phyloP scores from a whole-genome alignment of 2,329 filamentous ascomycete species.

The Neopestalotiopsis clavispora region DNA sequence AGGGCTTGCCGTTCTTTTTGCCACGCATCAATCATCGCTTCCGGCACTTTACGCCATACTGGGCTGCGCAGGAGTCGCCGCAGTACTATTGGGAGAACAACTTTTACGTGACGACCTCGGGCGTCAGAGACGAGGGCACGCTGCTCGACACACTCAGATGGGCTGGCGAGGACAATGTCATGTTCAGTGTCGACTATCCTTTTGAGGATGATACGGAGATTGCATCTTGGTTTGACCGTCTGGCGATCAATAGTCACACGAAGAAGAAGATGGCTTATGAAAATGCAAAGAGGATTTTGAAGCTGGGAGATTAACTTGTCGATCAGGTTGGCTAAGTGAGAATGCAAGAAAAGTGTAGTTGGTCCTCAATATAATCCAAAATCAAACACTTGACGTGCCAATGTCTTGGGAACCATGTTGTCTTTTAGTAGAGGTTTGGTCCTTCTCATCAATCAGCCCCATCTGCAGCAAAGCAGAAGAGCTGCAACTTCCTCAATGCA shows the following conservation, averaged over 20 bases:
- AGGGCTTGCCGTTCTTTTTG: conserved; percentile 54
- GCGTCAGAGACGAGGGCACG: conserved; percentile 52
- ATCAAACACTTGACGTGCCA: too few relatives aligned
- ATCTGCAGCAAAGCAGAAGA: too few relatives aligned
- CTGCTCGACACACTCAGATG: conserved; percentile 51
- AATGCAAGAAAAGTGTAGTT: not conserved
- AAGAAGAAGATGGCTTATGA: conserved; percentile 6
- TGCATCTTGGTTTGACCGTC: not conserved
- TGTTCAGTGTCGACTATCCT: conserved; percentile 59
- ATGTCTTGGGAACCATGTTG: too few relatives aligned
- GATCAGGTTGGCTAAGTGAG: not conserved
- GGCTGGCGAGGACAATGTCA: conserved; percentile 52
- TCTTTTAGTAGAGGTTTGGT: too few relatives aligned
- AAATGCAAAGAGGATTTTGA: conserved; percentile 9
- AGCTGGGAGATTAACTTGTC: not conserved
- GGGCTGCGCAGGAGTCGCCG: conserved; percentile 43
- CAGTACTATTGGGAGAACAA: conserved; percentile 59
- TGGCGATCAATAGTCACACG: not conserved
- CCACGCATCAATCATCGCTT: conserved; percentile 60
- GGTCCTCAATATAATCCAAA: too few relatives aligned
- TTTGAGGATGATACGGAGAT: conserved; percentile 28
- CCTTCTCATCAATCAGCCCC: too few relatives aligned
- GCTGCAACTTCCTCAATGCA: too few relatives aligned
- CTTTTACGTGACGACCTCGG: conserved; percentile 61
- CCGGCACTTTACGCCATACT: conserved; percentile 55